Conservation (phyloP, 2,329 filamentous ascomycete species). For the Tolypocladium cylindrosporum region DNA sequence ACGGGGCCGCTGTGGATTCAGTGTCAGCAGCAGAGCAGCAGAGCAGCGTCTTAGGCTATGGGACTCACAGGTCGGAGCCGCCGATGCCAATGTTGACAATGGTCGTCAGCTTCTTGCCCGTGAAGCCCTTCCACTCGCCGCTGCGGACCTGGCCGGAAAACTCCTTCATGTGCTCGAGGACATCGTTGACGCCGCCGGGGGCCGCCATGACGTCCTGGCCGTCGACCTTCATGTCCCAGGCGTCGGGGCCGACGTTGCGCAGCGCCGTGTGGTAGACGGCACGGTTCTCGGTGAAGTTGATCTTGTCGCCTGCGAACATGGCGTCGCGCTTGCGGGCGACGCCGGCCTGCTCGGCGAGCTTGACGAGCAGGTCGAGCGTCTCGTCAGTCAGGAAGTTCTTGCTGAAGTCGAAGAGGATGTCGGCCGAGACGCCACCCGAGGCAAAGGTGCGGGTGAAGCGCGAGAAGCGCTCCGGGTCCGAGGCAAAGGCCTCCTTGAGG, state of each 20-base stretch:
- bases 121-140: constrained; percentile 94
- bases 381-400: constrained; percentile 98
- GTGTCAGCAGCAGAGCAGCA: constrained; percentile 5
- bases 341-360: constrained; percentile 84
- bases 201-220: constrained; percentile 87
- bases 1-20: constrained; percentile 64
- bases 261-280: constrained; percentile 94
- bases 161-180: constrained; percentile 95
- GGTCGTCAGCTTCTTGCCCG: constrained; percentile 92
- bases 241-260: constrained; percentile 63
- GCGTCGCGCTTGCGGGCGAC: constrained; percentile 90
- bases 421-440: constrained; percentile 70
- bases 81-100: constrained; percentile 98
- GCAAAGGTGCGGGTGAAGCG: constrained; percentile 83
- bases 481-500: constrained; percentile 84
- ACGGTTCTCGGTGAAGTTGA: constrained; percentile 97
- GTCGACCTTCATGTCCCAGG: constrained; percentile 74
- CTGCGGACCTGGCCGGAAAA: constrained; percentile 92
- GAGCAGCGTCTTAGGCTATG: too few relatives aligned
- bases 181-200: constrained; percentile 78
- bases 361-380: constrained; percentile 74
- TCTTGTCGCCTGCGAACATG: constrained; percentile 96
- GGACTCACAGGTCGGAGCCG: constrained; percentile 80
- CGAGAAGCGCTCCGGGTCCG: constrained; percentile 78
- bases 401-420: constrained; percentile 96